Evolutionary conservation across 495 filamentous ascomycete species (phyloP).

Genomic region (Daldinia childiae): DNA sequence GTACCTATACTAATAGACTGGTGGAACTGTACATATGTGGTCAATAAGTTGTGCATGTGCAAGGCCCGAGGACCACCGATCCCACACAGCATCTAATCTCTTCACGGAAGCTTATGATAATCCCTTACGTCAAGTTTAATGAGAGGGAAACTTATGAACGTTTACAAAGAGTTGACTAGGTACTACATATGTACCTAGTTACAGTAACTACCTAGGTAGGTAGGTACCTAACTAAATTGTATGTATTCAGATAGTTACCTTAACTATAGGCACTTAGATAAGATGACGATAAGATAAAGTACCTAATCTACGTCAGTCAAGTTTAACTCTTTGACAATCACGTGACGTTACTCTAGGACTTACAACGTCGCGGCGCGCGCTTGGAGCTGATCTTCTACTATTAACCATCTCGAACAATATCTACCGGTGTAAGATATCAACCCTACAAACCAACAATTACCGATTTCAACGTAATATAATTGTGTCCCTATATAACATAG

Average conservation of each 20-base stretch:
- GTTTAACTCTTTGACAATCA: constrained; percentile 1
- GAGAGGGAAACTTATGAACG: background rate
- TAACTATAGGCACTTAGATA: background rate
- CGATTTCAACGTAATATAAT: background rate
- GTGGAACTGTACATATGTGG: background rate
- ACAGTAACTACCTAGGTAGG: no score
- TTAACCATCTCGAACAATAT: constrained; percentile 2
- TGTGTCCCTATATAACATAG: constrained; percentile 7
- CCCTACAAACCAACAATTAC: background rate
- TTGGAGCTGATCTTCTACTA: constrained; percentile 11
- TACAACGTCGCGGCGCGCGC: constrained; percentile 39
- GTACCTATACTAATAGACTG: background rate
- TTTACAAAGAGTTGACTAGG: no score
- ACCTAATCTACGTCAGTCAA: no score
- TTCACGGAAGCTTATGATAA: background rate
- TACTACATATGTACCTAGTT: no score
- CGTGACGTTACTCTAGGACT: constrained; percentile 25
- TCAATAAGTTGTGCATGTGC: background rate
- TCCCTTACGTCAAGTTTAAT: background rate
- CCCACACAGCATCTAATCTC: background rate
- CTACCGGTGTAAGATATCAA: constrained; percentile 8
- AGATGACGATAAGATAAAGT: background rate
- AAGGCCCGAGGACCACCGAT: background rate
- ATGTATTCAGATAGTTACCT: no score
- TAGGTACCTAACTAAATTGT: no score